Base-by-base conservation (phyloP, 2,329 filamentous ascomycete genomes). In the Triangularia verruculosa region DNA sequence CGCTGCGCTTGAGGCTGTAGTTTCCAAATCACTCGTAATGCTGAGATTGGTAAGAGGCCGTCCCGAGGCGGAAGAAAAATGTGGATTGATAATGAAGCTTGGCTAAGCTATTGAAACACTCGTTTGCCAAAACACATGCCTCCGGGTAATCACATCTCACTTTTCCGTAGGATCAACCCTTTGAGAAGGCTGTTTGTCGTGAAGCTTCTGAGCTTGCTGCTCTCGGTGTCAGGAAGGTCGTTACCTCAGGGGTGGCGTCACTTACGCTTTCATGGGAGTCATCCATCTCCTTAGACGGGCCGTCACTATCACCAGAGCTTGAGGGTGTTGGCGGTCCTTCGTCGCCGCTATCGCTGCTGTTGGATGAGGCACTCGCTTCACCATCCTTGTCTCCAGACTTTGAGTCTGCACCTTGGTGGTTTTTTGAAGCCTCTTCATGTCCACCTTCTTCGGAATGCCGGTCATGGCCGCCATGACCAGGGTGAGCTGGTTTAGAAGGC, bases 121-220 rank as follows among this genome's bases (percentile, higher is more conserved):
- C 9, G 57, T n/a, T n/a, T 43, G 57, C 47, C 6, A 17, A 17
- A 8, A 15, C 3, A n/a, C 2, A 39, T n/a, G 13, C 17, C 32
- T 13, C 34, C 30, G 15, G 20, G 1, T 20, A 13, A 39, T 34
- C 13, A 9, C 34, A 22, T 4, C 30, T 24, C 56, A 63, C 28
- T 66, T 66, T 47, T 66, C 47, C n/a, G 64, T 63, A 1, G 64
- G 63, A 22, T 68, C 59, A 13, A 68, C 65, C 13, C 60, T 61
- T 62, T 66, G 63, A 2, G 64, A 68, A n/a, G 24, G 47, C 20
- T 59, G 64, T 57, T 72, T 69, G 52, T 73, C 69, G 63, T 75
- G 73, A n/a, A 67, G 39, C 64, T 67, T 68, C 52, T 63, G 67
- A 39, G 71, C 70, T 59, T 75, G 66, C 69, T 74, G 60, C 7